Evolutionary conservation across 768 basidiomycete species (phyloP).

Genomic region (Sarcodon sp.): DNA sequence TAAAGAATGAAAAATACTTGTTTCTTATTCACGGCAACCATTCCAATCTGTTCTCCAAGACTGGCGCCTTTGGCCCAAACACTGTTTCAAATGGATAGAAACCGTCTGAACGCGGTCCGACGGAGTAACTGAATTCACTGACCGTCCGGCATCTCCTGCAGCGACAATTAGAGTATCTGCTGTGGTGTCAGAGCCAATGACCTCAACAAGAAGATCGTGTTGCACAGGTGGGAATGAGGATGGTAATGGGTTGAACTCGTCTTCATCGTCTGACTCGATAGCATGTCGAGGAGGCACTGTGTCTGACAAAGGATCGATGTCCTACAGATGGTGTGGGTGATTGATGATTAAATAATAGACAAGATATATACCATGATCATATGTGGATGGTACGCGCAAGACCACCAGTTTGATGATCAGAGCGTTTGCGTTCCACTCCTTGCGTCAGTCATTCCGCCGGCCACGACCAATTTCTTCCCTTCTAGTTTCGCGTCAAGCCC

Average conservation of each 20-base stretch:
- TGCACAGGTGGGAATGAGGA: neutral
- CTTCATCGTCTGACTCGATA: neutral
- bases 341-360: too few relatives aligned
- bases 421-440: too few relatives aligned
- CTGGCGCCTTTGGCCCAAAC: neutral
- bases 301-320: neutral
- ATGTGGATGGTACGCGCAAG: neutral
- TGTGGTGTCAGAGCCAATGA: neutral
- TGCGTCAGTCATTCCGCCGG: too few relatives aligned
- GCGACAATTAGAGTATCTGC: neutral
- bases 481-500: too few relatives aligned
- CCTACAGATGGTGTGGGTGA: neutral
- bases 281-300: neutral
- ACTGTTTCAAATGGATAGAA: neutral
- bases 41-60: neutral
- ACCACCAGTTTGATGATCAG: too few relatives aligned
- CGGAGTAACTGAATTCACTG: neutral
- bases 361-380: neutral
- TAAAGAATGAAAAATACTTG: neutral
- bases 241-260: neutral
- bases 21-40: neutral
- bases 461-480: too few relatives aligned
- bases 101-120: too few relatives aligned
- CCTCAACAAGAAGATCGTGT: neutral
- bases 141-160: neutral